Evolutionary conservation across 2,329 filamentous ascomycete species (phyloP), one percentile per base, ranked within the genome.

Genomic region (Rutstroemia sp.): DNA sequence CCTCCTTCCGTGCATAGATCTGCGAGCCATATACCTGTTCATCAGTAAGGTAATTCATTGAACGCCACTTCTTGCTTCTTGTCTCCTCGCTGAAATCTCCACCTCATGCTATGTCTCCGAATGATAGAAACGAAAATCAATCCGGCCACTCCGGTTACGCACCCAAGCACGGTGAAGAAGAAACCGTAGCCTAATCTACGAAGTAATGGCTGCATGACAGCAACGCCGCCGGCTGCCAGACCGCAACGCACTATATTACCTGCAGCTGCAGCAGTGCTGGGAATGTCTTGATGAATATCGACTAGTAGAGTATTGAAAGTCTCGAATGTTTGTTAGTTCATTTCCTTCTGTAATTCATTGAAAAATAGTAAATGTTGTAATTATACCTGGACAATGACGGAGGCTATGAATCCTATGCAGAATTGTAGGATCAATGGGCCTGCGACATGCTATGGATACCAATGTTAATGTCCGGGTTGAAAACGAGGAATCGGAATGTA

Each of bases 141-240:
- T 27, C 25, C 25, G 7, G 25, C 25, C 25, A 5, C 25, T 27
- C 25, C 25, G 7, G 25, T 27, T 27, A 27, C 25, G 25, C 25
- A 27, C 25, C 25, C 56, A 46, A 61, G 56, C 18, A 57, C 12
- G 10, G 60, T 59, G 30, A 60, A 62, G 19, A 52, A 59, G 58
- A 58, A 62, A 4, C 58, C 60, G 14, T 56, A 42, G 7, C 58
- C 58, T 18, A 62, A 34, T 5, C 34, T 48, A 48, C 57, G 47
- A 34, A 61, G 46, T n/a, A 62, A 30, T 27, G 55, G 27, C 21
- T 60, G 49, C 37, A 62, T 18, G 19, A 60, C 44, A 10, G 58
- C 58, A 12, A 54, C 27, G 12, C 60, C 56, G 16, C 52, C 53
- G 1, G 56, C 60, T 21, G 55, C 41, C n/a, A 62, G 55, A 37